Evolutionary conservation across 345 rosid species (phyloP).

Genomic region (Salix arbutifolia): DNA sequence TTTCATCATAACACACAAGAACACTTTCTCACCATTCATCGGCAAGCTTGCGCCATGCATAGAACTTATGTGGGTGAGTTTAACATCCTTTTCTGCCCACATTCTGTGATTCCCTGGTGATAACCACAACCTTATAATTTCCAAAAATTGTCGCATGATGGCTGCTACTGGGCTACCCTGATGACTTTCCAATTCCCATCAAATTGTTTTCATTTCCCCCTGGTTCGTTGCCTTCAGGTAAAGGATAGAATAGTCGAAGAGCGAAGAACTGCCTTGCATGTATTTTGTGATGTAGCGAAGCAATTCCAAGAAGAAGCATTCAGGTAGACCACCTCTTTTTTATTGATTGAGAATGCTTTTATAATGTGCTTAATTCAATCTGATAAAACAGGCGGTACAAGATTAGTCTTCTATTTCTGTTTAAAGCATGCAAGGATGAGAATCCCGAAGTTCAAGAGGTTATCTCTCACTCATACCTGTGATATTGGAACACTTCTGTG

Average conservation of each 20-base stretch:
- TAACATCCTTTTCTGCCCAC: neutral
- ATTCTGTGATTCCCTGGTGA: neutral
- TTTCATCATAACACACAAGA: slow-evolving; percentile 5
- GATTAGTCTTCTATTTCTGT: neutral
- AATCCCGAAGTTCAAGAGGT: slow-evolving; percentile 9
- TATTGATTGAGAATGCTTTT: neutral
- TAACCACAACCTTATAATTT: too few species aligned
- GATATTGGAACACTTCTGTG: neutral
- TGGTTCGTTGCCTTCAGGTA: neutral
- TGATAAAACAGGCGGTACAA: slow-evolving; percentile 1
- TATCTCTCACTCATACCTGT: neutral
- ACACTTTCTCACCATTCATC: slow-evolving; percentile 6
- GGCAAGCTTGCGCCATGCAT: neutral
- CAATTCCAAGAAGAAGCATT: slow-evolving; percentile 6
- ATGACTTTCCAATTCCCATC: neutral
- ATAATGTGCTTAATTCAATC: neutral
- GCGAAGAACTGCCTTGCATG: slow-evolving; percentile 7
- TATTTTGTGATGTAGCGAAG: slow-evolving; percentile 1
- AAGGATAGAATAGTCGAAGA: neutral
- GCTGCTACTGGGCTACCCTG: neutral
- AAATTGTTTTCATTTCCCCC: neutral
- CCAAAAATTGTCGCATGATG: neutral
- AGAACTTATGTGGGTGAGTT: slow-evolving; percentile 14
- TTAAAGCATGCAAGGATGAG: slow-evolving; percentile 3
- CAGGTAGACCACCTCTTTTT: neutral